Conservation (phyloP, 495 filamentous ascomycete species). For the Ascodesmis nigricans region DNA sequence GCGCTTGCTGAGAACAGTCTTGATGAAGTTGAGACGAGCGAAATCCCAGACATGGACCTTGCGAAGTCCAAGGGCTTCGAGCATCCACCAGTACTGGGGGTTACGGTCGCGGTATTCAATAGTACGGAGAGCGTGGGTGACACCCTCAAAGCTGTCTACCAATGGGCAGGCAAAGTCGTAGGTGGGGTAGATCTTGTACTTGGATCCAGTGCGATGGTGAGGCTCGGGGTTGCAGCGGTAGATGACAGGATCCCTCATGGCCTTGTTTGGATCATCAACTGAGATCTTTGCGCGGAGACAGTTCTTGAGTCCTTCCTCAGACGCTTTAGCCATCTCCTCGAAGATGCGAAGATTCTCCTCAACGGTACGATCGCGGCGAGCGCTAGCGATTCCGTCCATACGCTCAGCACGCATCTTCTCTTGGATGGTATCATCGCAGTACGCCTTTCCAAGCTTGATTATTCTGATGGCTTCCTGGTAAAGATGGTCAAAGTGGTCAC, state of each 20-base stretch:
- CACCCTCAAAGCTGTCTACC: slow-evolving; percentile 72
- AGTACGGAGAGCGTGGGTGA: slow-evolving; percentile 84
- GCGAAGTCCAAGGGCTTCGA: slow-evolving; percentile 64
- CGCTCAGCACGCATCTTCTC: slow-evolving; percentile 59
- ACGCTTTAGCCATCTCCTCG: slow-evolving; percentile 71
- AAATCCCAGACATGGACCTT: slow-evolving; percentile 95
- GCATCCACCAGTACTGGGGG: slow-evolving; percentile 91
- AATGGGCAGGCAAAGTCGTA: slow-evolving; percentile 90
- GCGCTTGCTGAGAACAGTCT: slow-evolving; percentile 75
- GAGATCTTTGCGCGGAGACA: slow-evolving; percentile 83
- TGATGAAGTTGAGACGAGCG: slow-evolving; percentile 85
- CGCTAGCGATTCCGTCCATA: slow-evolving; percentile 50
- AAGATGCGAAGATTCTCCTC: slow-evolving; percentile 65
- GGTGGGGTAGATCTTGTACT: slow-evolving; percentile 90
- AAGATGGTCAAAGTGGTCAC: slow-evolving; percentile 76
- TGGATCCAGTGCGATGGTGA: slow-evolving; percentile 73
- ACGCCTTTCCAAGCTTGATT: slow-evolving; percentile 68
- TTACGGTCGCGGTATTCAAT: slow-evolving; percentile 97
- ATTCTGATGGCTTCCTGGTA: slow-evolving; percentile 55
- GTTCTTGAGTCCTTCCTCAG: slow-evolving; percentile 41
- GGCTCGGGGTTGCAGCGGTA: slow-evolving; percentile 66
- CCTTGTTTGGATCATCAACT: slow-evolving; percentile 61
- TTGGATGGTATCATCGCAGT: slow-evolving; percentile 74
- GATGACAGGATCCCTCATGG: slow-evolving; percentile 80
- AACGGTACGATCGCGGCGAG: slow-evolving; percentile 48